Percentiles rank a stretch among this genome's conserved stretches.
Evolutionary conservation across 1,284 basidiomycete genomes (phyloP).

Genomic region (Apiotrichum veenhuisii): DNA sequence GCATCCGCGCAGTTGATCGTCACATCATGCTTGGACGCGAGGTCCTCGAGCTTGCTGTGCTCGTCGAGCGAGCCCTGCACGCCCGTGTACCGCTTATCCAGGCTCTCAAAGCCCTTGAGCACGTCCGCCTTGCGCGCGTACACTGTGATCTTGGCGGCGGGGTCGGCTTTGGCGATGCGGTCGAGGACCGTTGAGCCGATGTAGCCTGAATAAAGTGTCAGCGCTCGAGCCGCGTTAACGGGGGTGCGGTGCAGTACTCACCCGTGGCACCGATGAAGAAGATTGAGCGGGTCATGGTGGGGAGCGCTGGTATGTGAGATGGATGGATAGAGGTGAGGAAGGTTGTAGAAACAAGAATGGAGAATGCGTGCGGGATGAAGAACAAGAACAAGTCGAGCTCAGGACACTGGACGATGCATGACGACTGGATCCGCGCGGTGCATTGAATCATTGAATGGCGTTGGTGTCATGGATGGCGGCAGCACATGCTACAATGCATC

Average conservation of each 20-base stretch:
- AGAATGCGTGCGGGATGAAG: too few relatives aligned
- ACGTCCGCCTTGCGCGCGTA: constrained; percentile 4
- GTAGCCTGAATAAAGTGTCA: constrained; percentile 9
- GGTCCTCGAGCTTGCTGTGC: constrained; percentile 30
- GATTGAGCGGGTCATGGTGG: constrained; percentile 9
- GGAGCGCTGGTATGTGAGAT: neutral
- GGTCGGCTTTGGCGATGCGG: neutral
- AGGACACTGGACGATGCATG: too few relatives aligned
- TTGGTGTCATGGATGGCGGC: too few relatives aligned
- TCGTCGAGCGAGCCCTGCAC: constrained; percentile 35
- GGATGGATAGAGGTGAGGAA: too few relatives aligned
- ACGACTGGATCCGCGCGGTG: too few relatives aligned
- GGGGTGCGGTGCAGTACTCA: neutral
- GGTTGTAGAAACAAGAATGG: too few relatives aligned
- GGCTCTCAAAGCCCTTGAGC: constrained; percentile 4
- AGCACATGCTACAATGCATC: too few relatives aligned
- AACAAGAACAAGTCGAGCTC: too few relatives aligned
- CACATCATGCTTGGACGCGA: constrained; percentile 40
- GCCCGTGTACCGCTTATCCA: constrained; percentile 3
- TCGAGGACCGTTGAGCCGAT: constrained; percentile 9
- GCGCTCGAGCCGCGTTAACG: neutral
- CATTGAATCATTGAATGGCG: too few relatives aligned
- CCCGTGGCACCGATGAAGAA: constrained; percentile 16
- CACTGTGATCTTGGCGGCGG: constrained; percentile 5
- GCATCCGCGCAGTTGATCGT: constrained; percentile 46